Evolutionary conservation across 805 yeast genomes (phyloP), one percentile per base, ranked within the genome.

Genomic region (Metschnikowia lachancei): DNA sequence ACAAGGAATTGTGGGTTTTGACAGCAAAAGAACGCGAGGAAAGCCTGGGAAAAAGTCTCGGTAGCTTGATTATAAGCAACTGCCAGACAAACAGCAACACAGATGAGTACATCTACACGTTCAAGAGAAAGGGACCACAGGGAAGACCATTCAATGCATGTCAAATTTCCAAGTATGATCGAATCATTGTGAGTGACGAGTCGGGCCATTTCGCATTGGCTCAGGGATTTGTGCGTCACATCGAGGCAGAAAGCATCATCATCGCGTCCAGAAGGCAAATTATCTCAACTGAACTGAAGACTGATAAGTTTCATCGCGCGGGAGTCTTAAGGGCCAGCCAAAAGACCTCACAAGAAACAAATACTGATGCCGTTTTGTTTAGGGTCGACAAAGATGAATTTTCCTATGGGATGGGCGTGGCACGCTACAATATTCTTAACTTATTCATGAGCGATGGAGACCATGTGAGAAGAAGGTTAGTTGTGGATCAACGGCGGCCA

Each of bases 341-440:
- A 26, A 14, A 22, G 3, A 18, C 29, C 7, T 10, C 46, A 9
- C 53, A 39, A 14, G 39, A 29, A 8, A n/a, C n/a, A n/a, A 12
- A 19, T 11, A 40, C 38, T 9, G 40, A 49, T 16, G 45, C 46
- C 2, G 43, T 55, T 29, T 39, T 48, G 3, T 89, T 78, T 53
- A 71, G 98, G 45, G 72, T 91, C 20, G 98, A 92, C 61, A 82
- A 80, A 58, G 95, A 90, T 64, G 90, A 83, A 39, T 76, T 82
- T 66, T 83, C 80, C 45, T 82, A 79, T 54, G 90, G 91, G 0
- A 74, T 91, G 73, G 79, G 88, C 0, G 59, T 84, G 29, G 90
- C 96, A 0, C 69, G 97, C 37, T 86, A 68, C 63, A 94, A 92
- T 58, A 51, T 94, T 3, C 62, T 90, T 47, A 82, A 85, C 50